Percentiles rank a stretch among this genome's conserved stretches.
phyloP scores from a whole-genome alignment of 331 rosid genomes.

The Phaseolus coccineus region DNA sequence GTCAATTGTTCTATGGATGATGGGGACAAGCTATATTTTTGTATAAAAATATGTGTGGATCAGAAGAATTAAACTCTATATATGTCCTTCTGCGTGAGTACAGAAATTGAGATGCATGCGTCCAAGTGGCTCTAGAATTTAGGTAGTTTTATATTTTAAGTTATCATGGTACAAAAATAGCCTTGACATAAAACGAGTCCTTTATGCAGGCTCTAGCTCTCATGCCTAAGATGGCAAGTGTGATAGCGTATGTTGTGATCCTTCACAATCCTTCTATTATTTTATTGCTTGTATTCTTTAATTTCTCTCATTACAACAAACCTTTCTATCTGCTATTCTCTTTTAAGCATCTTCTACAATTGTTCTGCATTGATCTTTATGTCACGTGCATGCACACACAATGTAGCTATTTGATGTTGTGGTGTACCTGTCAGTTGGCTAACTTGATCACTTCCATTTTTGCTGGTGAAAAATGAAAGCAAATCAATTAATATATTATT shows the following conservation, averaged over 20 bases:
- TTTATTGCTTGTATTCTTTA: conserved; percentile 36
- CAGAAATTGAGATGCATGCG: conserved; percentile 53
- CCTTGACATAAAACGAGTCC: conserved; percentile 24
- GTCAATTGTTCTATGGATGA: conserved; percentile 47
- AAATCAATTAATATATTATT: neutral
- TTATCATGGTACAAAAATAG: conserved; percentile 34
- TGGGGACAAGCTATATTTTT: conserved; percentile 54
- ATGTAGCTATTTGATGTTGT: neutral
- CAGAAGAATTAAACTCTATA: conserved; percentile 44
- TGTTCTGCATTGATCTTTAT: conserved; percentile 2
- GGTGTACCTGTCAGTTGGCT: neutral
- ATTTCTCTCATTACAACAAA: conserved; percentile 30
- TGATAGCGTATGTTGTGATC: conserved; percentile 32
- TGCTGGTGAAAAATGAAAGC: neutral
- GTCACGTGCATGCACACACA: conserved; percentile 2
- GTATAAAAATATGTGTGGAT: conserved; percentile 57
- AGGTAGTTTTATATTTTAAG: conserved; percentile 46
- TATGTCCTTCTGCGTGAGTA: conserved; percentile 31
- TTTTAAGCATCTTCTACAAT: conserved; percentile 10
- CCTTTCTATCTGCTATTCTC: conserved; percentile 1
- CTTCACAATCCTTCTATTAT: conserved; percentile 20
- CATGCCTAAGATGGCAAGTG: conserved; percentile 31
- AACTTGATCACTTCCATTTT: conserved; percentile 1
- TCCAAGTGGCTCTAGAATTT: conserved; percentile 47
- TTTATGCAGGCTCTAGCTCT: conserved; percentile 16